Conservation (phyloP, 768 basidiomycete species). For the Pisolithus microcarpus region DNA sequence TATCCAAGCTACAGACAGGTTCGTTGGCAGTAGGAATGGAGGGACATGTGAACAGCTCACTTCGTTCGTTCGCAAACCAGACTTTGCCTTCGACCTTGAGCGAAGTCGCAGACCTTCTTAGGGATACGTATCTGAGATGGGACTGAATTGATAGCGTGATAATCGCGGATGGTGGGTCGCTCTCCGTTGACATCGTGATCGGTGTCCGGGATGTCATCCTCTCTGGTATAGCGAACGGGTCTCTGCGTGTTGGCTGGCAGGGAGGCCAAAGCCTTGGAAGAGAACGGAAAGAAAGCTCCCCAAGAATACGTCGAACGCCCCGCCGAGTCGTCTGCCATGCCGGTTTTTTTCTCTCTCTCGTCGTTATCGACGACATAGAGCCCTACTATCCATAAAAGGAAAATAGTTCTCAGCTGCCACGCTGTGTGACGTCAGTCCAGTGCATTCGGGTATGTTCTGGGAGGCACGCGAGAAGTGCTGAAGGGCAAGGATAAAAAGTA, state of each 20-base stretch:
- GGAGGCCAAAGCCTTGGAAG: constrained; percentile 49
- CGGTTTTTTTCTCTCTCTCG: background rate
- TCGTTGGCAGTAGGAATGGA: background rate
- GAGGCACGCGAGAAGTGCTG: background rate
- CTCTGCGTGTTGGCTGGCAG: constrained; percentile 35
- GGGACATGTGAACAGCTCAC: constrained; percentile 35
- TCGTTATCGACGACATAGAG: background rate
- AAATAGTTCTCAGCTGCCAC: constrained; percentile 2
- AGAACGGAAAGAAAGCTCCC: constrained; percentile 66
- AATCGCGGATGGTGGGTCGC: constrained; percentile 60
- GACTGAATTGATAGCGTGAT: constrained; percentile 62
- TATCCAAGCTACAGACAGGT: constrained; percentile 66
- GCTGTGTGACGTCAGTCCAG: constrained; percentile 25
- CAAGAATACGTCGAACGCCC: constrained; percentile 49
- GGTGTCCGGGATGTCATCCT: constrained; percentile 67
- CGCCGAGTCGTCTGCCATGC: constrained; percentile 17
- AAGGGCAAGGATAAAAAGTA: background rate
- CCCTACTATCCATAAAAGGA: background rate
- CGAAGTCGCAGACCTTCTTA: constrained; percentile 72
- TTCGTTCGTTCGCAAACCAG: constrained; percentile 96
- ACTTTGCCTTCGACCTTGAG: constrained; percentile 91
- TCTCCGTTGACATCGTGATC: constrained; percentile 42
- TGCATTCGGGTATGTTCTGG: constrained; percentile 32
- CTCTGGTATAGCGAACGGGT: constrained; percentile 51
- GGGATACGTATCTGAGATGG: constrained; percentile 66